Evolutionary conservation across 345 rosid species (phyloP), one percentile per base, ranked within the genome.

Genomic region (Jatropha curcas): DNA sequence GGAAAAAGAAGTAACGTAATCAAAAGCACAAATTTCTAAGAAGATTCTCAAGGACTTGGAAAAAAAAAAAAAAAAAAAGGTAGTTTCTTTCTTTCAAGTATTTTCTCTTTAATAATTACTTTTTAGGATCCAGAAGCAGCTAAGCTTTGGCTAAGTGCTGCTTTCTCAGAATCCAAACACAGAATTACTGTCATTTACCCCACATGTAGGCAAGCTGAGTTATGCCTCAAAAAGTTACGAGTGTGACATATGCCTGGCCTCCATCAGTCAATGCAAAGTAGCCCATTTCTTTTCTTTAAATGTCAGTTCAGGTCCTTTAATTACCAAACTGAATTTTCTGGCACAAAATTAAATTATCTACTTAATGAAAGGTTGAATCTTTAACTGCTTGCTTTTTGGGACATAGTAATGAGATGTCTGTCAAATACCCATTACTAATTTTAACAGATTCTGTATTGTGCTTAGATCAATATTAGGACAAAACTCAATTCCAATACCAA

Each of bases 151-250:
- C 30, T 41, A 4, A 7, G 11, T 9, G 14, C 43, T 41, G 45
- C 45, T 41, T 41, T 41, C 45, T 41, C 12, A 20, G 65, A 41
- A 34, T 61, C 28, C 9, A 20, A 61, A 37, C 46, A 35, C 53
- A 65, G 68, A 48, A 43, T 39, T 63, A 39, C 7, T 65, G 53
- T 43, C 53, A 39, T 64, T 41, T 64, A 24, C 67, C 67, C 67
- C 67, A 64, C 67, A 64, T 39, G 67, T 20, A 43, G 28, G 20
- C 17, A 58, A 58, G 45, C 27, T 27, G 34, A 65, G 22, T 65
- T 41, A 24, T 27, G 34, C 27, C 24, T 50, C 70, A 31, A 41
- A 67, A 67, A 67, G 70, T 50, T 30, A 1, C 50, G 58, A 48
- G 31, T 67, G 41, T 16, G 70, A 67, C 70, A 19, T 67, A 3